These are phyloP conservation scores for Hapsidospora chrysogenum DNA, from an alignment of 495 filamentous ascomycete species.

Conservation along the genomic window DNA sequence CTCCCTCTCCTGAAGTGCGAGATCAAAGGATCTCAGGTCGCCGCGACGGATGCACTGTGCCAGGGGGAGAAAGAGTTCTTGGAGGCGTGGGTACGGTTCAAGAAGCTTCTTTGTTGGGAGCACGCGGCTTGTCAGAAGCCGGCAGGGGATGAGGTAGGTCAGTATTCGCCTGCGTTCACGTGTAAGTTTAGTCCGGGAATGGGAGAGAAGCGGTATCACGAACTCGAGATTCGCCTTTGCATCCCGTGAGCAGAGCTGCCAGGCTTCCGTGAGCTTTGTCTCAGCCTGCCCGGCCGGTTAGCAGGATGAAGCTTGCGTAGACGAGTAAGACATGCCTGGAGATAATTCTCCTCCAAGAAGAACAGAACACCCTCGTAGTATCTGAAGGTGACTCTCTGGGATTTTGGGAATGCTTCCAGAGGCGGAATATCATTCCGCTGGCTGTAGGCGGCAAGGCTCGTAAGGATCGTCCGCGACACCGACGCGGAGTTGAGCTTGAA, in stretches of 20 bases:
- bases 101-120: constrained; percentile 61
- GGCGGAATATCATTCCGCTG: constrained; percentile 57
- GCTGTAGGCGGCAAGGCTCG: constrained; percentile 51
- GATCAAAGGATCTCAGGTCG: constrained; percentile 70
- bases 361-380: constrained; percentile 83
- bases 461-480: constrained; percentile 82
- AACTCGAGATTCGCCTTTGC: constrained; percentile 66
- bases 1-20: constrained; percentile 63
- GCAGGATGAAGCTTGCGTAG: neutral
- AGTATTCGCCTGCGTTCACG: constrained; percentile 59
- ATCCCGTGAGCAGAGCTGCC: constrained; percentile 53
- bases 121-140: constrained; percentile 69
- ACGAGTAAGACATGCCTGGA: constrained; percentile 28
- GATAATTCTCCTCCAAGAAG: constrained; percentile 88
- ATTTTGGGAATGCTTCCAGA: constrained; percentile 58
- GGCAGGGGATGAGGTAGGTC: constrained; percentile 89
- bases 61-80: constrained; percentile 62
- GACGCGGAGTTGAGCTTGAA: constrained; percentile 83
- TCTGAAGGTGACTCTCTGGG: constrained; percentile 89
- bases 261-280: constrained; percentile 59
- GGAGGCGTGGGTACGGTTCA: constrained; percentile 55
- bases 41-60: constrained; percentile 61
- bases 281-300: constrained; percentile 44
- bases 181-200: constrained; percentile 10
- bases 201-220: constrained; percentile 8